Evolutionary conservation across 2,329 filamentous ascomycete species (phyloP).

Genomic region (Aspergillus cejpii): DNA sequence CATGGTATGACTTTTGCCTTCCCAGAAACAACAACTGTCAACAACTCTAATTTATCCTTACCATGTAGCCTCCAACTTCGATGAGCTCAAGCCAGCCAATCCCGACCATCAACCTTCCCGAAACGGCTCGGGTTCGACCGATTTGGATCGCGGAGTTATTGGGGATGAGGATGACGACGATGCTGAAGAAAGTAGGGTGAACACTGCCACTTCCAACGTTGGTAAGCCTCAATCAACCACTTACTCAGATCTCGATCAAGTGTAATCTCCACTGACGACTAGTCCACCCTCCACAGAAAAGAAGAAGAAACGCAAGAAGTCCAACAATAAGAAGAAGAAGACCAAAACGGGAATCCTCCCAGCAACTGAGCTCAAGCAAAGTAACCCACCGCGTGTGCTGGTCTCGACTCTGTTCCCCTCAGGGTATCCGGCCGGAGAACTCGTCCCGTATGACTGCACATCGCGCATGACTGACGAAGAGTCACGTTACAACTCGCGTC

Average conservation of each 20-base stretch:
- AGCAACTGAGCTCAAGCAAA: conserved; percentile 30
- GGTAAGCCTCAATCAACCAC: neutral
- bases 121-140: conserved; percentile 4
- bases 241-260: neutral
- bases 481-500: conserved; percentile 36
- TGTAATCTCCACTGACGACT: neutral
- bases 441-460: conserved; percentile 38
- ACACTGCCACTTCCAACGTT: neutral
- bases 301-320: conserved; percentile 37
- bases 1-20: conserved; percentile 3
- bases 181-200: neutral
- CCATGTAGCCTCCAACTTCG: conserved; percentile 1
- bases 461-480: conserved; percentile 46
- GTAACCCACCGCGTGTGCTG: conserved; percentile 43
- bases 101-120: neutral
- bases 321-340: conserved; percentile 9
- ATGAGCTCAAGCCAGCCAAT: conserved; percentile 8
- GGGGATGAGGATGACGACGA: conserved; percentile 16
- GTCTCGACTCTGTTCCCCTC: conserved; percentile 43
- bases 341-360: conserved; percentile 4
- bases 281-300: neutral
- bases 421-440: conserved; percentile 44
- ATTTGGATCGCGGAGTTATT: conserved; percentile 6
- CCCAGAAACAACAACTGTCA: neutral
- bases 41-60: neutral